Percentiles rank a stretch among this genome's conserved stretches.
Evolutionary conservation across 768 basidiomycete genomes (phyloP).

Genomic region (Boletus sp.): DNA sequence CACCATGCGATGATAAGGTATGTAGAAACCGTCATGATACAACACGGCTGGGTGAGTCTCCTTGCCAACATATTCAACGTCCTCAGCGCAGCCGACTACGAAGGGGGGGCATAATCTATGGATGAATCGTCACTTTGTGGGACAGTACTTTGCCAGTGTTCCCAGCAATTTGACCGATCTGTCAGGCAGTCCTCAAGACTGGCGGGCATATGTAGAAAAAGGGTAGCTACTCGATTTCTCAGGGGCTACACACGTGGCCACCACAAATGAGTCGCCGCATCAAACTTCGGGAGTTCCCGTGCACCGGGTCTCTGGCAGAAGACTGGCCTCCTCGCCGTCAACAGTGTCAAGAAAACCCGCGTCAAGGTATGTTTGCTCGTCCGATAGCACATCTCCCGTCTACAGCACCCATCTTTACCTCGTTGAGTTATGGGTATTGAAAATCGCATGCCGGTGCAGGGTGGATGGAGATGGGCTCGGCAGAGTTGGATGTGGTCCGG

Average conservation of each 20-base stretch:
- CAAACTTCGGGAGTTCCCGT: constrained; percentile 29
- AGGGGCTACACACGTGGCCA: no score
- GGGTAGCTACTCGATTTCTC: no score
- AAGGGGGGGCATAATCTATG: no score
- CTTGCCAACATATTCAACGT: not conserved
- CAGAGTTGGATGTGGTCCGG: constrained; percentile 18
- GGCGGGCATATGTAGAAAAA: no score
- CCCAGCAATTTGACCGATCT: no score
- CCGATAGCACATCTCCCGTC: not conserved
- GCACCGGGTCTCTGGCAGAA: not conserved
- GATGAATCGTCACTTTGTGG: no score
- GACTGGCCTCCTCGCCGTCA: constrained; percentile 14
- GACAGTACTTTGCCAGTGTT: no score
- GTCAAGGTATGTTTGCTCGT: constrained; percentile 30
- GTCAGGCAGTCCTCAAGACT: no score
- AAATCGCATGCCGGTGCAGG: not conserved
- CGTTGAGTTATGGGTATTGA: not conserved
- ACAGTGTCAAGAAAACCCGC: constrained; percentile 31
- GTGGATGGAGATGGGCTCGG: constrained; percentile 25
- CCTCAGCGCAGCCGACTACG: no score
- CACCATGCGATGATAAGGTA: not conserved
- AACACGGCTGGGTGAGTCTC: not conserved
- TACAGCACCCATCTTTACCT: not conserved
- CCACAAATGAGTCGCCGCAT: constrained; percentile 28
- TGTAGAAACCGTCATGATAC: not conserved